These are phyloP conservation scores for Exidia glandulosa DNA, from an alignment of 768 basidiomycete species.

Conservation along the genomic window DNA sequence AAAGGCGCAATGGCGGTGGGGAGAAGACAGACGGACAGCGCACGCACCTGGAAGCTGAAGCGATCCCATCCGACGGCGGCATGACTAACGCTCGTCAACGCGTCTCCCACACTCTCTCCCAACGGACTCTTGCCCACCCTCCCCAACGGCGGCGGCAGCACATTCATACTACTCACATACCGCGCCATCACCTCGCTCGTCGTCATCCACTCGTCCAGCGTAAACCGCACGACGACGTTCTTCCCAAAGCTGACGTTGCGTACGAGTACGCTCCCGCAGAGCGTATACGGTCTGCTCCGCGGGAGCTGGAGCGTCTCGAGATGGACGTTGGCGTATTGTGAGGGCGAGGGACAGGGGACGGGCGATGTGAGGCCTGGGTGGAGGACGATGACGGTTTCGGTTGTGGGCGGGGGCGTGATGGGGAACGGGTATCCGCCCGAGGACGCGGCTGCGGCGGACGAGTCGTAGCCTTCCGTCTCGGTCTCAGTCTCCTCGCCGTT, in stretches of 20 bases:
- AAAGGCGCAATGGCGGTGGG: too few species aligned
- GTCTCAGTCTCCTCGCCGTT: constrained; percentile 4
- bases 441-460: neutral
- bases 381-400: neutral
- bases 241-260: constrained; percentile 84
- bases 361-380: constrained; percentile 1
- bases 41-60: constrained; percentile 55
- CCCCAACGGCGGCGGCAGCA: constrained; percentile 15
- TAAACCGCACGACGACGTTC: constrained; percentile 80
- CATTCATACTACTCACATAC: constrained; percentile 36
- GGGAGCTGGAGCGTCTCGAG: constrained; percentile 28
- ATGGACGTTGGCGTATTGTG: constrained; percentile 20
- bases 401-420: neutral
- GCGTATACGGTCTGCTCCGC: constrained; percentile 21
- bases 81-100: neutral
- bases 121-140: constrained; percentile 6
- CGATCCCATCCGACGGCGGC: constrained; percentile 36
- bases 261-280: constrained; percentile 69
- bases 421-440: neutral
- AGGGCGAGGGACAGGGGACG: neutral
- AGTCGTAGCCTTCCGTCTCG: constrained; percentile 6
- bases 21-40: too few species aligned
- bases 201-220: constrained; percentile 92
- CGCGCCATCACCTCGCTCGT: constrained; percentile 84
- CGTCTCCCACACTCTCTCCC: neutral